Conservation (phyloP, 2,329 filamentous ascomycete genomes). For the Alternaria infectoria region DNA sequence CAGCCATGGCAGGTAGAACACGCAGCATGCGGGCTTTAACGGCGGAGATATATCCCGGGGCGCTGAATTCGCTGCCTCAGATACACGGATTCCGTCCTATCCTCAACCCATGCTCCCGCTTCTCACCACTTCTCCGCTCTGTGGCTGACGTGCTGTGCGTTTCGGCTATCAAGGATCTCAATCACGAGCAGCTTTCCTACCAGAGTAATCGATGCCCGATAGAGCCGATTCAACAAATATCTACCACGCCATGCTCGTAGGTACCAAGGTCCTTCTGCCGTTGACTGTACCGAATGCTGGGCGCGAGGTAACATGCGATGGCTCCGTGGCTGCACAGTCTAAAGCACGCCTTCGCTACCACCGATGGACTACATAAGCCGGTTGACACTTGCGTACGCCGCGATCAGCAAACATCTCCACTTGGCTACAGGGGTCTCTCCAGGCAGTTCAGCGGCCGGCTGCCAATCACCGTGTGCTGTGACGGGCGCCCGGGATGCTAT, state of each 20-base stretch:
- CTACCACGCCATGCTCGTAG: conserved; percentile 3
- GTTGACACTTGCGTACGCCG: conserved; percentile 32
- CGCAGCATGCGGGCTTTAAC: conserved; percentile 12
- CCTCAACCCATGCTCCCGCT: conserved; percentile 30
- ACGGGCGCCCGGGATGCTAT: conserved; percentile 26
- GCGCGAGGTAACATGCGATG: conserved; percentile 6
- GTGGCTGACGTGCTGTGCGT: conserved; percentile 40
- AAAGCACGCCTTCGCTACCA: conserved; percentile 31
- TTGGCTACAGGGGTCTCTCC: conserved; percentile 39
- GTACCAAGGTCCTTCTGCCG: conserved; percentile 20
- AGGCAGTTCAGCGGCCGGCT: conserved; percentile 27
- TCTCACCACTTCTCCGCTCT: conserved; percentile 25
- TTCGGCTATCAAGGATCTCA: conserved; percentile 33
- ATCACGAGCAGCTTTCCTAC: conserved; percentile 13
- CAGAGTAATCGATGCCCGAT: conserved; percentile 24
- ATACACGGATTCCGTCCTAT: conserved; percentile 20
- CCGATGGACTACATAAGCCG: conserved; percentile 31
- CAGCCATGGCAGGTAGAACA: conserved; percentile 7
- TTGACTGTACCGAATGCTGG: conserved; percentile 19
- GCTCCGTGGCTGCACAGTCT: conserved; percentile 27
- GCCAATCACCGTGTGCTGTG: conserved; percentile 39
- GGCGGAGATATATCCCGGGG: conserved; percentile 7
- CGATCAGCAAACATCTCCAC: conserved; percentile 49
- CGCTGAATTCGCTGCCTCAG: conserved; percentile 26
- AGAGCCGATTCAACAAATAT: conserved; percentile 18